Evolutionary conservation across 345 rosid genomes (phyloP).

Genomic region (Balakata baccata): DNA sequence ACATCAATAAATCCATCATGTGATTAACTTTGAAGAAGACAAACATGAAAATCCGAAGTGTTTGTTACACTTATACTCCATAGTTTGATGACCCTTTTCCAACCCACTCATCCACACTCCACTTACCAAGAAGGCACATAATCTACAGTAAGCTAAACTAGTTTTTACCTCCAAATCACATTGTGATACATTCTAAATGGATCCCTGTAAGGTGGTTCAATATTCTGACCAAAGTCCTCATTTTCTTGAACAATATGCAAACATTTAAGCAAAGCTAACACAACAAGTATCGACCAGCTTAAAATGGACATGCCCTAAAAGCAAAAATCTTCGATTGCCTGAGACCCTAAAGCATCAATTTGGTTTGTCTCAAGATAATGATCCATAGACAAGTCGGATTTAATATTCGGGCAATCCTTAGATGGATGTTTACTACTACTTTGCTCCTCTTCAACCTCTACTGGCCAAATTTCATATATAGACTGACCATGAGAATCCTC

Average conservation of each 20-base stretch:
- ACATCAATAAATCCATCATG: background rate
- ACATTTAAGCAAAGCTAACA: conserved; percentile 12
- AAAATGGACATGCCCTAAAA: conserved; percentile 6
- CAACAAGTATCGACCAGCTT: conserved; percentile 15
- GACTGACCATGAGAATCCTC: conserved; percentile 25
- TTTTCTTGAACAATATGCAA: conserved; percentile 21
- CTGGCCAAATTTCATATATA: conserved; percentile 5
- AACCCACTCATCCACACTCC: background rate
- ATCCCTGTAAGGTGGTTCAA: conserved; percentile 9
- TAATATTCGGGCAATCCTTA: conserved; percentile 17
- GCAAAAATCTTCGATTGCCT: conserved; percentile 28
- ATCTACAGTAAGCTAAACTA: background rate
- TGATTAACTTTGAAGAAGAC: background rate
- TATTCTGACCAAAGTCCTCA: conserved; percentile 25
- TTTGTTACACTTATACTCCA: background rate
- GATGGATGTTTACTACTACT: conserved; percentile 11
- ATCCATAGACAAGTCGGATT: conserved; percentile 22
- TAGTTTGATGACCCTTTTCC: background rate
- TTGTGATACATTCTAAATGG: conserved; percentile 16
- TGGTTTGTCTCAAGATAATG: conserved; percentile 28
- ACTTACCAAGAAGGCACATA: background rate
- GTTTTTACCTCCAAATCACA: conserved; percentile 42
- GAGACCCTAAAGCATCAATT: conserved; percentile 17
- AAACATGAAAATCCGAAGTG: background rate
- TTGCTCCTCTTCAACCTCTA: conserved; percentile 17